Conservation (phyloP, 768 basidiomycete genomes). For the Boletellus emodensis region DNA sequence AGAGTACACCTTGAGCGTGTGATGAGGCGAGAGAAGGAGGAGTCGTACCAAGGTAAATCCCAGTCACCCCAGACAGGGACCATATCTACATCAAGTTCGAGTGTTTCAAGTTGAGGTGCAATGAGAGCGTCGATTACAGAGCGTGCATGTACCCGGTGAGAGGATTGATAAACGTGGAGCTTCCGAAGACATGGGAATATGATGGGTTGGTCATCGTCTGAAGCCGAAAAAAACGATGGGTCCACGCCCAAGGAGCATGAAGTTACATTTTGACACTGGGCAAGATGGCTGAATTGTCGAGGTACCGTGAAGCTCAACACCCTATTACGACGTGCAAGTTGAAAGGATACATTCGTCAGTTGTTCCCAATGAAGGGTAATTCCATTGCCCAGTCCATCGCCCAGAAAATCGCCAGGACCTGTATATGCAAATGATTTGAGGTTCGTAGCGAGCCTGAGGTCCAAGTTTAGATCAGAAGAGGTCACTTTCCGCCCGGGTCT, state of each 20-base stretch:
- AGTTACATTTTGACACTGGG: slow-evolving; percentile 16
- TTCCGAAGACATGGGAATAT: slow-evolving; percentile 9
- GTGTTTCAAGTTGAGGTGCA: slow-evolving; percentile 14
- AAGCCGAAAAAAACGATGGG: not conserved
- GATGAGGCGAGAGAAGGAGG: slow-evolving; percentile 17
- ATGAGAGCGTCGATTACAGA: slow-evolving; percentile 7
- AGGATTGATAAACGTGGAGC: slow-evolving; percentile 13
- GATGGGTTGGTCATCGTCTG: not conserved
- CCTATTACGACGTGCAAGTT: not conserved
- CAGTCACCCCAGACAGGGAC: too few relatives aligned
- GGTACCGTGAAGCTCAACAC: not conserved
- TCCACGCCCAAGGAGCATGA: slow-evolving; percentile 15
- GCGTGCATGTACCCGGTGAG: not conserved
- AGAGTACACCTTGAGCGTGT: slow-evolving; percentile 14
- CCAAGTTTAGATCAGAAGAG: not conserved
- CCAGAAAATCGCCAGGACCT: not conserved
- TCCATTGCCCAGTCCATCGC: not conserved
- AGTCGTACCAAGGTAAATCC: not conserved
- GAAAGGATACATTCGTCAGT: slow-evolving; percentile 13
- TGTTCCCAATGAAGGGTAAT: slow-evolving; percentile 10
- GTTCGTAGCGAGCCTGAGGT: slow-evolving; percentile 4
- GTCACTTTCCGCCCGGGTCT: not conserved
- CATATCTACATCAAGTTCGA: not conserved
- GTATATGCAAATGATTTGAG: slow-evolving; percentile 14
- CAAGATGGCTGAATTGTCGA: slow-evolving; percentile 4